Base-by-base conservation (phyloP, 192 early-diverging fungal species). In the Entomortierella chlamydospora region DNA sequence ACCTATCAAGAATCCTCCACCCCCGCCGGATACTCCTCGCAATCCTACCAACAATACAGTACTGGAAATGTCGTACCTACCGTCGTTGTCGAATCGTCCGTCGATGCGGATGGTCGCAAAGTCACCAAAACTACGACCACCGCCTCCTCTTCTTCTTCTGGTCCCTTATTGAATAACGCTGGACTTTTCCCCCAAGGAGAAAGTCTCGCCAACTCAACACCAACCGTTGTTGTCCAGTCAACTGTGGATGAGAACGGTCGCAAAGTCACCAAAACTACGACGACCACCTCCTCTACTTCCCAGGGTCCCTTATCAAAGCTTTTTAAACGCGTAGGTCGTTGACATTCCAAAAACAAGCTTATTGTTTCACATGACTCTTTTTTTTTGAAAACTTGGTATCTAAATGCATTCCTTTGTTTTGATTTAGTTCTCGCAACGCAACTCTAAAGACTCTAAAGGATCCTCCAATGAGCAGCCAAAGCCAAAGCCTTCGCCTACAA, bases 221-320 rank as follows among this genome's bases (percentile, higher is more conserved):
- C 76, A 23, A 70, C 62, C 13, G 68, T 79, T 10, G 68, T 70
- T 50, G 76, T 79, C 30, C 29, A 64, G 41, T 70, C 76, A 2
- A 53, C 57, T 29, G 43, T 70, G 29, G 76, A 64, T 12, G 68
- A 70, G 4, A 34, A 66, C 59, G 76, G 76, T 8, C 76, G 76
- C 23, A 79, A 79, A 51, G 76, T 79, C 20, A 79, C 76, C 25
- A 79, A 79, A 49, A 79, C 76, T 11, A 79, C 67, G 7, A 76
- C 70, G 25, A 74, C 76, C 23, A 58, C 60, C 11, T 50, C 76
- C 3, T 78, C 73, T 18, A 69, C 73, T 18, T 57, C 23, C 22
- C 25, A 41, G 13, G 60, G 63, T 18, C 58, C 74, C 9, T 70
- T 79, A 13, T 70, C 68, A 34, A 79, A 79, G 52, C 58, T 79